Conservation (phyloP, 345 rosid genomes). For the Populus tremula region DNA sequence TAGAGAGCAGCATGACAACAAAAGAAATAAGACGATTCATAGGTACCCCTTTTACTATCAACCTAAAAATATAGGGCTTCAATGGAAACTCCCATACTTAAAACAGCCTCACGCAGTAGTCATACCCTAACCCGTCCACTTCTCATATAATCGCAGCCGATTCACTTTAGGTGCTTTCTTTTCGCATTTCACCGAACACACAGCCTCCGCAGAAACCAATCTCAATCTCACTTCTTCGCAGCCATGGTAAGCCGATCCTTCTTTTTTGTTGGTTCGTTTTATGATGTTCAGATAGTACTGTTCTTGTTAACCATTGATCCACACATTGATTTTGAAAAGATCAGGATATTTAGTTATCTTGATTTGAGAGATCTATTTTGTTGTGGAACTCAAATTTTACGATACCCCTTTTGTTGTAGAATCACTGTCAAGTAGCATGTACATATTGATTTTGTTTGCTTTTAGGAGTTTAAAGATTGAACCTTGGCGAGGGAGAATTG, state of each 20-base stretch:
- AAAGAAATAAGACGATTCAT: too few relatives aligned
- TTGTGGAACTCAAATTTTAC: neutral
- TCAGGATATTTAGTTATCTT: neutral
- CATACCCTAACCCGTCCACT: constrained; percentile 16
- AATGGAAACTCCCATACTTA: neutral
- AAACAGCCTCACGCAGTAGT: neutral
- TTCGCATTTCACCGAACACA: neutral
- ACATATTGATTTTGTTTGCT: too few relatives aligned
- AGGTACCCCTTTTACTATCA: too few relatives aligned
- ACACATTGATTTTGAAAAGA: neutral
- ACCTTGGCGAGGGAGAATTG: neutral
- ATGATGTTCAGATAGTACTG: neutral
- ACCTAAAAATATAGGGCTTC: neutral
- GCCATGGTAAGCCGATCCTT: constrained; percentile 28
- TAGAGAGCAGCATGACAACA: too few relatives aligned
- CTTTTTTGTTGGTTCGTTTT: neutral
- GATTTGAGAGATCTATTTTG: neutral
- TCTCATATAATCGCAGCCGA: constrained; percentile 14
- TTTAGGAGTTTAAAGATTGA: too few relatives aligned
- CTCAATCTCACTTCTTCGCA: neutral
- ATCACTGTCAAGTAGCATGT: neutral
- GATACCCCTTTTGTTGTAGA: neutral
- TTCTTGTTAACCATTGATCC: neutral
- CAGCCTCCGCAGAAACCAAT: neutral
- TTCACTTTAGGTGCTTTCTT: neutral